Percentiles rank a stretch among this genome's conserved stretches.
phyloP scores from a whole-genome alignment of 2,329 filamentous ascomycete species.

The Colletotrichum cuscutae region DNA sequence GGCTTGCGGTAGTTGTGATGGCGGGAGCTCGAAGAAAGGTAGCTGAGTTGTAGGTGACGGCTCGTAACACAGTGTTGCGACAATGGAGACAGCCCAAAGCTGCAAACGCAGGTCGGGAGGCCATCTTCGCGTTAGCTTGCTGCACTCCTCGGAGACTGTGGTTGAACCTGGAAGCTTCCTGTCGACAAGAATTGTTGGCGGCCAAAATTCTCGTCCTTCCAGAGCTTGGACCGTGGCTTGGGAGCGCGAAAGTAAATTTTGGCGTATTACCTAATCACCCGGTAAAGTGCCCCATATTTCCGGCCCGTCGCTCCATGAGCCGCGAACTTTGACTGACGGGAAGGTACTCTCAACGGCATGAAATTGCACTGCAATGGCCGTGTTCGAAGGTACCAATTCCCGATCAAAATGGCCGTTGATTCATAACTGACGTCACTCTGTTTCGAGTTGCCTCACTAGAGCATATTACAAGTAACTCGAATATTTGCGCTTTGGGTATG shows the following conservation, averaged over 20 bases:
- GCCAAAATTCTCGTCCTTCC: not conserved
- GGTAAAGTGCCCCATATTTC: not conserved
- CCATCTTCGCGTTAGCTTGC: slow-evolving; percentile 33
- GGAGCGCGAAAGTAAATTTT: not conserved
- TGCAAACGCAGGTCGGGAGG: slow-evolving; percentile 37
- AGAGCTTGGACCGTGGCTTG: not conserved
- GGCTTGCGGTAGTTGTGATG: not conserved
- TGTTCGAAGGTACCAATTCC: no score
- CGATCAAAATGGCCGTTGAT: no score
- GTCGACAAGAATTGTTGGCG: not conserved
- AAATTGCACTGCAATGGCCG: no score
- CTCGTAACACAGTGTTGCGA: slow-evolving; percentile 38
- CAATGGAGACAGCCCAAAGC: slow-evolving; percentile 42
- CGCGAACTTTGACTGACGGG: not conserved
- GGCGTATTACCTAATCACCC: not conserved
- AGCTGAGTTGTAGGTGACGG: slow-evolving; percentile 35
- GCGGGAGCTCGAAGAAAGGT: slow-evolving; percentile 13
- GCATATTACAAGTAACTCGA: no score
- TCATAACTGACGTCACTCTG: no score
- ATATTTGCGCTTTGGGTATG: no score
- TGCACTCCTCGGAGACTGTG: not conserved
- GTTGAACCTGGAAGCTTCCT: not conserved
- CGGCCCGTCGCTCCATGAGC: not conserved
- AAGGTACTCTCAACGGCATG: not conserved
- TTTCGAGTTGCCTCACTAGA: no score